These are phyloP conservation scores for Helichrysum umbraculigerum DNA, from an alignment of 129 eudicot species.

Conservation along the genomic window DNA sequence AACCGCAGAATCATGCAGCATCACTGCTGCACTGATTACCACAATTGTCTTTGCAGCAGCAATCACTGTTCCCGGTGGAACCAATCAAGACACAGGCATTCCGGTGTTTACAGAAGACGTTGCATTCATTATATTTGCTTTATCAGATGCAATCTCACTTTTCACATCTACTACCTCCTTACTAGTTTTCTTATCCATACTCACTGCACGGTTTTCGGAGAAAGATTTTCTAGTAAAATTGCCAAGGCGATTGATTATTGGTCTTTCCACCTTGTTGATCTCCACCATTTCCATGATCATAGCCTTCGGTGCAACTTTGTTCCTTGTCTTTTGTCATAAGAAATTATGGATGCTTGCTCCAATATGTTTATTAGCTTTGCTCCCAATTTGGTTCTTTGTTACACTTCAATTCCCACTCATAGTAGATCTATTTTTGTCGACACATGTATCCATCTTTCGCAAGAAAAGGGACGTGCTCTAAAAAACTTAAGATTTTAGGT, in stretches of 20 bases:
- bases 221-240: conserved; percentile 26
- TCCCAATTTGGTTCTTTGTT: too few species aligned
- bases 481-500: too few species aligned
- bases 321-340: too few species aligned
- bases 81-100: conserved; percentile 1
- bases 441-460: too few species aligned
- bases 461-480: too few species aligned
- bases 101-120: conserved; percentile 5
- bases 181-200: conserved; percentile 30
- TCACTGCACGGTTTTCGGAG: conserved; percentile 37
- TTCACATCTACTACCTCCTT: conserved; percentile 29
- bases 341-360: too few species aligned
- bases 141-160: conserved; percentile 41
- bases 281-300: conserved; percentile 32
- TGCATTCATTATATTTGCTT: conserved; percentile 28
- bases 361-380: too few species aligned
- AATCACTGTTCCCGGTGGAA: conserved; percentile 32
- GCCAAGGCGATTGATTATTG: conserved; percentile 32
- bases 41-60: conserved; percentile 34
- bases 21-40: conserved; percentile 25
- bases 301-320: too few species aligned
- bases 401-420: too few species aligned
- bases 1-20: conserved; percentile 30
- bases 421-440: too few species aligned
- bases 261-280: conserved; percentile 23